Percentiles rank a stretch among this genome's conserved stretches.
Conservation (phyloP, 495 filamentous ascomycete species). For the Penicillium chermesinum region DNA sequence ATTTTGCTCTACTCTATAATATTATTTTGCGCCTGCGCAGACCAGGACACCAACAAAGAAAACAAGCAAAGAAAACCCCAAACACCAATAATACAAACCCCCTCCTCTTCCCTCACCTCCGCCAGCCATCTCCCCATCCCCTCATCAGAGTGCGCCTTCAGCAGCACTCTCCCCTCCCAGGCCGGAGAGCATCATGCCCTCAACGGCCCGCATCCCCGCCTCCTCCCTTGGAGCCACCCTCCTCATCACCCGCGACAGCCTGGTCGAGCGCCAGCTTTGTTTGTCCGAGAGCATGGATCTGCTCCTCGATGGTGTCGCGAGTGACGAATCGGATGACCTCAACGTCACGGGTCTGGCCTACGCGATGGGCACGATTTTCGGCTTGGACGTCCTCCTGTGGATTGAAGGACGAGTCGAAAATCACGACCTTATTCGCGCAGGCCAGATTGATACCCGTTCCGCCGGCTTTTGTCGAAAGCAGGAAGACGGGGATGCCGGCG, state of each 20-base stretch:
- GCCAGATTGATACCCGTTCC: slow-evolving; percentile 94
- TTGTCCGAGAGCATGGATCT: slow-evolving; percentile 82
- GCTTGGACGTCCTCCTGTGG: slow-evolving; percentile 96
- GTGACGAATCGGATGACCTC: slow-evolving; percentile 82
- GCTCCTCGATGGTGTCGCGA: slow-evolving; percentile 81
- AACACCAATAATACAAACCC: neutral
- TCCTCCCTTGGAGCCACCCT: slow-evolving; percentile 47
- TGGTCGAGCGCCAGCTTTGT: slow-evolving; percentile 91
- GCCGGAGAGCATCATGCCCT: slow-evolving; percentile 53
- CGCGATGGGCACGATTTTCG: slow-evolving; percentile 91
- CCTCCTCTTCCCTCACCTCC: neutral
- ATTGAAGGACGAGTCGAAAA: slow-evolving; percentile 94
- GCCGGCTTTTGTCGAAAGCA: slow-evolving; percentile 88
- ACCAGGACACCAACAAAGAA: neutral
- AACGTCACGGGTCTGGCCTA: slow-evolving; percentile 84
- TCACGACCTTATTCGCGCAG: slow-evolving; percentile 93
- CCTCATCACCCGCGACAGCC: slow-evolving; percentile 64
- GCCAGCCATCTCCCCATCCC: slow-evolving; percentile 9
- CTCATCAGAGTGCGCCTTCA: too few species aligned
- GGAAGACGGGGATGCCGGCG: slow-evolving; percentile 76
- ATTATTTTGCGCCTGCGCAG: neutral
- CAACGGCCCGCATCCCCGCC: slow-evolving; percentile 55
- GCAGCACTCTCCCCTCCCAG: slow-evolving; percentile 22
- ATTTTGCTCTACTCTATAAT: neutral
- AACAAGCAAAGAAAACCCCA: neutral